A percentile compares a stretch with the other conserved stretches of the same genome.
Evolutionary conservation across 2,329 filamentous ascomycete species (phyloP).

Genomic region (Fusarium palustre): DNA sequence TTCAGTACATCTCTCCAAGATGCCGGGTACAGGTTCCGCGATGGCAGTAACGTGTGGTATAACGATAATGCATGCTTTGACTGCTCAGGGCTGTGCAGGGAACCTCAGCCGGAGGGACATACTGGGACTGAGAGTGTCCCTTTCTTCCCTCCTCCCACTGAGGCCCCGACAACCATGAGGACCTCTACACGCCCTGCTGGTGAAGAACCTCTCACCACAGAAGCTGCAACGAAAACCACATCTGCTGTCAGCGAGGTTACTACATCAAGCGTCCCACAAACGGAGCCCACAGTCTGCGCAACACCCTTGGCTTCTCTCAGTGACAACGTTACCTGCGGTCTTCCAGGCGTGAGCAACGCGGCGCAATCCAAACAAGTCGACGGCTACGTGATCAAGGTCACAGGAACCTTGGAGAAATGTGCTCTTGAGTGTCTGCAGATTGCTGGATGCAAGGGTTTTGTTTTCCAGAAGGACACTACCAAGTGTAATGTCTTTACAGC

Average conservation of each 20-base stretch:
- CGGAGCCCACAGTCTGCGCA: slow-evolving; percentile 22
- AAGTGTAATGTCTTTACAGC: slow-evolving; percentile 26
- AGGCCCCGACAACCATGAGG: slow-evolving; percentile 18
- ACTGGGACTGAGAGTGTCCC: neutral
- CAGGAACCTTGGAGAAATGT: slow-evolving; percentile 26
- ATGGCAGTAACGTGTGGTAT: slow-evolving; percentile 7
- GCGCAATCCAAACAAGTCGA: slow-evolving; percentile 21
- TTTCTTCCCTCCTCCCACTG: slow-evolving; percentile 3
- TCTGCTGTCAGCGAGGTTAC: neutral
- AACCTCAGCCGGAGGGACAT: neutral
- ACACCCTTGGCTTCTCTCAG: slow-evolving; percentile 17
- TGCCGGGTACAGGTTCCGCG: slow-evolving; percentile 13
- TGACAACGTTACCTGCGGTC: slow-evolving; percentile 33
- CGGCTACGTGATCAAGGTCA: slow-evolving; percentile 30
- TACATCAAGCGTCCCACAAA: neutral
- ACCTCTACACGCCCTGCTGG: slow-evolving; percentile 21
- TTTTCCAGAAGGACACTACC: slow-evolving; percentile 20
- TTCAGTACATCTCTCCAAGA: slow-evolving; percentile 9
- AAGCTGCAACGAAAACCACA: neutral
- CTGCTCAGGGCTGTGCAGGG: slow-evolving; percentile 22
- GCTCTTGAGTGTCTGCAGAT: slow-evolving; percentile 29
- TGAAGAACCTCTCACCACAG: neutral
- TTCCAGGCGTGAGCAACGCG: slow-evolving; percentile 30
- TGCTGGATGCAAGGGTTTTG: slow-evolving; percentile 31
- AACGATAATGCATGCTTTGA: slow-evolving; percentile 34